Evolutionary conservation across 441 rosid genomes (phyloP).

Genomic region (Gossypium trilobum): DNA sequence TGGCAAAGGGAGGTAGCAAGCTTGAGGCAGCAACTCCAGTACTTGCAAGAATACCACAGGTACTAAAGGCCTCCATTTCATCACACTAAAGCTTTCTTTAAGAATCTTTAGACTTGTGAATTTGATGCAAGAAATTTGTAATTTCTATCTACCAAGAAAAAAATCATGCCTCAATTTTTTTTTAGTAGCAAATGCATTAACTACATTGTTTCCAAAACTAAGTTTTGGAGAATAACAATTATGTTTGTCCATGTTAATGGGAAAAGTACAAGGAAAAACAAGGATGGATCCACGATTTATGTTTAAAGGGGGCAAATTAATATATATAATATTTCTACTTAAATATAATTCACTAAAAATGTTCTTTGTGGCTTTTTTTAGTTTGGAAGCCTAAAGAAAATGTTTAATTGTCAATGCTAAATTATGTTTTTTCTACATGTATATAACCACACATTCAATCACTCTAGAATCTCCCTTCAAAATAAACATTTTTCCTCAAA

Average conservation of each 20-base stretch:
- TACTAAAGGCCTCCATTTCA: constrained; percentile 16
- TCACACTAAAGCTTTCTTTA: neutral
- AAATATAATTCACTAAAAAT: neutral
- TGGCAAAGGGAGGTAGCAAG: constrained; percentile 73
- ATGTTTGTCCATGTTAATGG: neutral
- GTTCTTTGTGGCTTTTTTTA: neutral
- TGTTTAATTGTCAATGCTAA: neutral
- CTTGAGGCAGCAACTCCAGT: constrained; percentile 58
- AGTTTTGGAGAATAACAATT: neutral
- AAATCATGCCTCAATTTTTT: neutral
- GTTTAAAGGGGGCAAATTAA: neutral
- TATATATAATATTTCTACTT: neutral
- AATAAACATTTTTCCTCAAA: too few relatives aligned
- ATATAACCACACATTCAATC: neutral
- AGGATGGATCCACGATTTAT: neutral
- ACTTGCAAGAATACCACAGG: constrained; percentile 64
- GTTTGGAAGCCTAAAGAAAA: neutral
- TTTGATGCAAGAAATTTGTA: neutral
- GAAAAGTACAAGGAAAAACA: neutral
- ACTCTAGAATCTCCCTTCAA: too few relatives aligned
- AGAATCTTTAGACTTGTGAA: neutral
- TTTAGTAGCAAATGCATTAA: neutral
- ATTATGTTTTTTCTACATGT: neutral
- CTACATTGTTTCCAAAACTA: neutral
- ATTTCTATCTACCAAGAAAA: neutral